Base-by-base conservation (phyloP, 2,329 filamentous ascomycete species). In the Pseudovirgaria hyperparasitica region DNA sequence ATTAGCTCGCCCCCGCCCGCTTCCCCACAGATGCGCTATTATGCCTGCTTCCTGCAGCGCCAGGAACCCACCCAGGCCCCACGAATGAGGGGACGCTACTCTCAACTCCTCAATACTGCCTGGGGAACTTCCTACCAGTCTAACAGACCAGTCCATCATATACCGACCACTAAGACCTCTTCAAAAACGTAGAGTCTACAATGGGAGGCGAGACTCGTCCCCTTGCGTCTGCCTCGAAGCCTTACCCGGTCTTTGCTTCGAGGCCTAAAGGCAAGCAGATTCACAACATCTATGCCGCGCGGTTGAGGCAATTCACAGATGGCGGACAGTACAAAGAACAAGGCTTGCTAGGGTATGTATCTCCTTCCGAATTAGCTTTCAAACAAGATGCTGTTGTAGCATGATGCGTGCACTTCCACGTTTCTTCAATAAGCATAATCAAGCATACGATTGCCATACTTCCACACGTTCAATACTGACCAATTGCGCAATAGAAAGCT, bases 251-350 rank as follows among this genome's bases (percentile, higher is more conserved):
- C 38, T 40, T 48, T 33, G 47, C 50, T 30, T 42, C 41, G 22
- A 46, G 49, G 10, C 52, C 52, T 23, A 49, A 53, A 21, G 51
- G 51, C 34, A 52, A 55, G 43, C 48, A 58, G 50, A 94, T 93
- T 53, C 67, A 76, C 41, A 72, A 71, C 50, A 84, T 94, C 55
- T 92, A 93, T 60, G 78, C 75, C 46, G 76, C 84, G 42, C 76
- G 87, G 28, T 76, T 96, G 47, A 65, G 69, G 34, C 76, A 81
- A 45, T 93, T 94, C 57, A 85, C 82, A 33, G 70, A 70, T 33
- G 63, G 61, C 25, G 85, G 85, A 16, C 53, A 57, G 41, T 92
- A 85, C 58, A 66, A 76, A 35, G 67, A 69, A 31, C 67, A 81
- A 40, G 85, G 85, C 45, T 65, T 92, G 24, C 61, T 76, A 32